Conservation (phyloP, 2,329 filamentous ascomycete genomes). For the Aspergillus amoenus region DNA sequence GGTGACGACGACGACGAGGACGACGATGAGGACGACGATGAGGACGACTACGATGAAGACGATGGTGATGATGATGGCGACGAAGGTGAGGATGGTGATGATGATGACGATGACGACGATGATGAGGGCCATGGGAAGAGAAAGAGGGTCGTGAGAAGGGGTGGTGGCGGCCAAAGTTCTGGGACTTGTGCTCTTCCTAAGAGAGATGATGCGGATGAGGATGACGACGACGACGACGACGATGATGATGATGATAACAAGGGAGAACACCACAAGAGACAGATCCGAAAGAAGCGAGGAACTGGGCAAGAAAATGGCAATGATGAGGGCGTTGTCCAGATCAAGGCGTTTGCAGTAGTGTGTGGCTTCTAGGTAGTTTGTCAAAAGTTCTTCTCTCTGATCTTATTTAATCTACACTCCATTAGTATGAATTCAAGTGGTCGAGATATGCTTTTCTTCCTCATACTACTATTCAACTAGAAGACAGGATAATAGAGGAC, state of each 20-base stretch:
- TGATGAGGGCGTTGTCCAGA: not conserved
- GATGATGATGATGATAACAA: not conserved
- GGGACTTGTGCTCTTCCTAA: not conserved
- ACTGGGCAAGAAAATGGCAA: not conserved
- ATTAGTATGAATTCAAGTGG: not conserved
- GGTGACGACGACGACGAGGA: not conserved
- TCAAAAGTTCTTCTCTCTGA: too few species aligned
- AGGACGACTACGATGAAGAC: not conserved
- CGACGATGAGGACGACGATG: not conserved
- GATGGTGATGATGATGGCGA: not conserved
- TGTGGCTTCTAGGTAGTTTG: not conserved
- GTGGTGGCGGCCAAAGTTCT: not conserved
- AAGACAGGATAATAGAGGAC: slow-evolving; percentile 27
- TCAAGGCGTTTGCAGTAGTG: not conserved
- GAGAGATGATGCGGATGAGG: not conserved
- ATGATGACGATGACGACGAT: not conserved
- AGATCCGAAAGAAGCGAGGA: not conserved
- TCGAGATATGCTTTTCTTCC: slow-evolving; percentile 22
- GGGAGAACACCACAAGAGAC: not conserved
- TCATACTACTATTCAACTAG: slow-evolving; percentile 33
- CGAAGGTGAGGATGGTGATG: not conserved
- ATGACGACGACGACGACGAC: not conserved
- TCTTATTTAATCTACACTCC: too few species aligned
- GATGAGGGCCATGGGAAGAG: not conserved
- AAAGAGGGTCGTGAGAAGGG: not conserved